Base-by-base conservation (phyloP, 768 basidiomycete genomes). In the Lentinula detonsa region DNA sequence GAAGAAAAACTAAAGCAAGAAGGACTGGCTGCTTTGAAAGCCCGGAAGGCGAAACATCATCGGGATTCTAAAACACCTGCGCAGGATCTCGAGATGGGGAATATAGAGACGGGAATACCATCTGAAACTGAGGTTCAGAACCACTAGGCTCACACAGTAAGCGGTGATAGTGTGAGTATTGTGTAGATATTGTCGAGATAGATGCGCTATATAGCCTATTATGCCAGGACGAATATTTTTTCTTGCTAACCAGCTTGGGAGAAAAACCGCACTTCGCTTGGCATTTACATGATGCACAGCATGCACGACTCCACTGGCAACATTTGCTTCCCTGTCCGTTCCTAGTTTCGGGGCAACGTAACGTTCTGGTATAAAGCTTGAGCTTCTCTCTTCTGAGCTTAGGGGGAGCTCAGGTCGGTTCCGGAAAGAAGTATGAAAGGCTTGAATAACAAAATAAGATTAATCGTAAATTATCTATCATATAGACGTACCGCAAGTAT, bases 1-100 rank as follows among this genome's bases (percentile, higher is more conserved):
- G 85, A 87, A 37, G 78, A 77, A 16, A 67, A 71, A 59, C 71
- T 84, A n/a, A 76, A 75, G 61, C 75, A 76, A 39, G 71, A 76
- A 56, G 79, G 59, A n/a, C 9, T 43, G 34, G 59, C 31, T 39
- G 46, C 33, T 11, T 37, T 60, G 35, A 56, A 56, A 31, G 55
- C 55, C 16, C 39, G 55, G 23, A 28, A 56, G 39, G 55, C 55
- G 13, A 56, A 56, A n/a, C 55, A 40, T 40, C 39, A 56, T 16
- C 40, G 9, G 6, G 39, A 43, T 18, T 21, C 53, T 6, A 18
- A 54, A 23, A 11, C 53, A 39, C 35, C 9, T 37, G 34, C n/a
- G 13, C 10, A 39, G 10, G 53, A 54, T 18, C 53, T 54, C 34
- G 53, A 54, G 53, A 54, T 16, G 11, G 53, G 53, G 18, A 21